phyloP scores from a whole-genome alignment of 2,329 filamentous ascomycete genomes.

The Thielaviopsis ethacetica region DNA sequence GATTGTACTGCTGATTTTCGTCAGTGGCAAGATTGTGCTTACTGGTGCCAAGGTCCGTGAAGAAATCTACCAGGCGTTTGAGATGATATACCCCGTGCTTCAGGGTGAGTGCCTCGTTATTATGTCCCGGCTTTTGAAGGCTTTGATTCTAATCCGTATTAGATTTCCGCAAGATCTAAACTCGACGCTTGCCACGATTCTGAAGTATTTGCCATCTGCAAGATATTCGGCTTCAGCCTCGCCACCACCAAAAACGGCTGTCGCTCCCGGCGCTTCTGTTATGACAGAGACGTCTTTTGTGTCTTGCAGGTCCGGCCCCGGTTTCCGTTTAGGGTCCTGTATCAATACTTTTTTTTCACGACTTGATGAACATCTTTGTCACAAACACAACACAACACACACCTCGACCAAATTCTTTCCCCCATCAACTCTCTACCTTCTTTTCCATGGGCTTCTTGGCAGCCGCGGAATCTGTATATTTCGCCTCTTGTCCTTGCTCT shows the following conservation, averaged over 20 bases:
- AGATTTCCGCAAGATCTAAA: slow-evolving; percentile 44
- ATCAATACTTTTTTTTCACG: slow-evolving; percentile 3
- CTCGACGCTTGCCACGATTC: neutral
- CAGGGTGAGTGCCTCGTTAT: slow-evolving; percentile 40
- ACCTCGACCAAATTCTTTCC: too few species aligned
- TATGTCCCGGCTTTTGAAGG: slow-evolving; percentile 10
- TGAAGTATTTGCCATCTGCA: neutral
- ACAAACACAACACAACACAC: neutral
- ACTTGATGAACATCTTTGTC: slow-evolving; percentile 6
- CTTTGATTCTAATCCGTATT: neutral
- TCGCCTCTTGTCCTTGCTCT: too few species aligned
- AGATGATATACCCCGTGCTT: slow-evolving; percentile 92
- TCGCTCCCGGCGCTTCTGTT: neutral
- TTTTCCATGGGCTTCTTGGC: neutral
- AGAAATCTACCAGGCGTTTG: slow-evolving; percentile 93
- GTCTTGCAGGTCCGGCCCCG: neutral
- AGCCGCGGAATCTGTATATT: too few species aligned
- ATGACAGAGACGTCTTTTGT: neutral
- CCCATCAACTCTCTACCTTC: neutral
- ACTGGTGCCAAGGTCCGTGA: slow-evolving; percentile 96
- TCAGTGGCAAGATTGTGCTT: slow-evolving; percentile 89
- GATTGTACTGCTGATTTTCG: slow-evolving; percentile 82
- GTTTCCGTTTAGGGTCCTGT: neutral
- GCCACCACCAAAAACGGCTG: neutral
- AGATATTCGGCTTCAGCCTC: neutral